These are phyloP conservation scores for Monosporozyma aerobia DNA, from an alignment of 805 yeast genomes.

Conservation along the genomic window DNA sequence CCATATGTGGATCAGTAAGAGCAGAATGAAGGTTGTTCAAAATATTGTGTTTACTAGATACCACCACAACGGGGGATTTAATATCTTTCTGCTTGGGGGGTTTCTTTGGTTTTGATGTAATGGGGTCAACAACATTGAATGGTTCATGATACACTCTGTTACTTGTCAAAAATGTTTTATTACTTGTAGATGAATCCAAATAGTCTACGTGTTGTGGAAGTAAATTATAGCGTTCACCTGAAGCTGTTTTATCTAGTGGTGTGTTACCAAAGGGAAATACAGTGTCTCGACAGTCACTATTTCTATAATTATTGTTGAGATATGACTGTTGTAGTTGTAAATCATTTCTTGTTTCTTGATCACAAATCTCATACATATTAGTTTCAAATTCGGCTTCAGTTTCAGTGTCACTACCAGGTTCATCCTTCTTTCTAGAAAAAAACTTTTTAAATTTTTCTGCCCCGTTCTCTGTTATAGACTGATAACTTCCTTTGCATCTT, in stretches of 20 bases:
- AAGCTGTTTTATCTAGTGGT: background rate
- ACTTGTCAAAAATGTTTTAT: constrained; percentile 22
- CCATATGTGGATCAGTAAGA: background rate
- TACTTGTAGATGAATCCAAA: constrained; percentile 4
- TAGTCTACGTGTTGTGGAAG: background rate
- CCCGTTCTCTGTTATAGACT: background rate
- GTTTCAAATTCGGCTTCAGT: background rate
- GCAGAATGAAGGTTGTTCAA: background rate
- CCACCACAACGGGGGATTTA: background rate
- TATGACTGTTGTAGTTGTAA: background rate
- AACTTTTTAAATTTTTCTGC: background rate
- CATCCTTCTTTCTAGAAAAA: background rate
- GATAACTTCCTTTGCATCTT: background rate
- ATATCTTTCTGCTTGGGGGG: background rate
- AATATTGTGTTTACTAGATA: background rate
- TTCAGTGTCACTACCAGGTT: background rate
- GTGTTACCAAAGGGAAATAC: background rate
- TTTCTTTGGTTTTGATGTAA: background rate
- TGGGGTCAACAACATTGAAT: background rate
- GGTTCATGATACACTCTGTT: constrained; percentile 8
- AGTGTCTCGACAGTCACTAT: background rate
- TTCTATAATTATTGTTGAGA: background rate
- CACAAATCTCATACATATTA: background rate
- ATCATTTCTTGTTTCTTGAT: background rate
- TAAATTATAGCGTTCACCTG: background rate